Percentiles rank a stretch among this genome's conserved stretches.
Conservation (phyloP, 257 asterid species). For the Solanum clarkiae region DNA sequence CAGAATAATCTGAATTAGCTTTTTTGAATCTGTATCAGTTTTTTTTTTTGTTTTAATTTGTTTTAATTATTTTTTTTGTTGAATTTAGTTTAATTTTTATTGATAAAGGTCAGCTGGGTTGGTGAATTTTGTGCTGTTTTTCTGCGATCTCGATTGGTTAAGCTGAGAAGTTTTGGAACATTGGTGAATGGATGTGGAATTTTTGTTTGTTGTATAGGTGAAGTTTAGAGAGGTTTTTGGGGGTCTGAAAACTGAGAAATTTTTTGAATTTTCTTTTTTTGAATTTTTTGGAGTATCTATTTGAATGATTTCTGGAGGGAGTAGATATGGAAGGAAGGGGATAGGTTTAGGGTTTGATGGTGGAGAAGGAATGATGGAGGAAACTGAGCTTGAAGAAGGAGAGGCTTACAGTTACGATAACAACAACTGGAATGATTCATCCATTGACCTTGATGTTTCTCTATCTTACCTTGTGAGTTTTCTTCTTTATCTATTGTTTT, state of each 20-base stretch:
- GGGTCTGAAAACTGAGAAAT: constrained; percentile 2
- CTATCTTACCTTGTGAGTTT: constrained; percentile 87
- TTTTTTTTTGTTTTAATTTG: not conserved
- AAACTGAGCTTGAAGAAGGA: constrained; percentile 90
- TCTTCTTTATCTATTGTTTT: not conserved
- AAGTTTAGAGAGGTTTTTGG: constrained; percentile 18
- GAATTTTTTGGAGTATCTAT: not conserved
- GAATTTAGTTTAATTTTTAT: not conserved
- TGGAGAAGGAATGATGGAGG: constrained; percentile 39
- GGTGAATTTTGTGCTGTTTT: constrained; percentile 30
- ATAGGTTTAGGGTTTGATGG: constrained; percentile 40
- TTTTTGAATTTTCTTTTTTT: not conserved
- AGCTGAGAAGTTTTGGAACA: not conserved
- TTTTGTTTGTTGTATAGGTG: constrained; percentile 17
- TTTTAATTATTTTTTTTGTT: not conserved
- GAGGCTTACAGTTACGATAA: constrained; percentile 55
- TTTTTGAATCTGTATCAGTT: not conserved
- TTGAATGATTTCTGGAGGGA: constrained; percentile 69
- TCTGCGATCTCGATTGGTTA: constrained; percentile 19
- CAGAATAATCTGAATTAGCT: constrained; percentile 15
- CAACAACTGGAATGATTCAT: constrained; percentile 19
- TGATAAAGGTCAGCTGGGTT: constrained; percentile 11
- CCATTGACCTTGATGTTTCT: constrained; percentile 88
- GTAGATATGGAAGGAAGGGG: constrained; percentile 71
- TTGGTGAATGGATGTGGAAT: constrained; percentile 13